Evolutionary conservation across 2,329 filamentous ascomycete species (phyloP), one percentile per base, ranked within the genome.

Genomic region (Lizonia empirigonia): DNA sequence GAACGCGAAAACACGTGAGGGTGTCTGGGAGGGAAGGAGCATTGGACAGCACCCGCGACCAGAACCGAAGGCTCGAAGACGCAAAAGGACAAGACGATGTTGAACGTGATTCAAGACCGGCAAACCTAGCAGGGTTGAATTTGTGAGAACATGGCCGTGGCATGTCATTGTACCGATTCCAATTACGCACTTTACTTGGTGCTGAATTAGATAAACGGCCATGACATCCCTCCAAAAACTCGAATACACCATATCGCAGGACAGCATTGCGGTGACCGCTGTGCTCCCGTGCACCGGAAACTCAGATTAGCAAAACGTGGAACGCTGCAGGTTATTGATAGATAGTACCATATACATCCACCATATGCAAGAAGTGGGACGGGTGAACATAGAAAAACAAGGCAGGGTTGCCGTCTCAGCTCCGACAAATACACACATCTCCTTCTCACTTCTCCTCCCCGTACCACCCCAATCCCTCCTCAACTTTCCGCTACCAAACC

Each of bases 401-500:
- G 51, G 53, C 56, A 67, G 46, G 45, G 41, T 26, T 55, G 57
- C 59, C 58, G 57, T 60, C 58, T 58, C 59, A 63, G 62, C 62
- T 63, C 65, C 60, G 60, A 65, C 66, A 67, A 62, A 63, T 42
- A 62, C 53, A 60, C 47, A 58, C 55, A 53, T 38, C 26, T 50
- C 37, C 46, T 50, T 35, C n/a, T n/a, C 41, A 48, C 44, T 44
- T 29, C 39, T 49, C 52, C 53, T 46, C 53, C 39, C 44, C 50
- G 45, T 44, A 55, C 48, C 49, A 36, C 35, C 44, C 44, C 35
- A 42, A 47, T 52, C 40, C 44, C 53, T 41, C 53, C 40, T 53
- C 29, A 35, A 32, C 53, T 59, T 62, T 60, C 60, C 53, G 55
- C 65, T 59, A 60, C 60, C 64, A 69, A 59, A 60, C 61, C 61